A percentile compares a stretch with the other conserved stretches of the same genome.
Conservation (phyloP, 169 alveolate genomes). For the Pseudocohnilembus persalinus region DNA sequence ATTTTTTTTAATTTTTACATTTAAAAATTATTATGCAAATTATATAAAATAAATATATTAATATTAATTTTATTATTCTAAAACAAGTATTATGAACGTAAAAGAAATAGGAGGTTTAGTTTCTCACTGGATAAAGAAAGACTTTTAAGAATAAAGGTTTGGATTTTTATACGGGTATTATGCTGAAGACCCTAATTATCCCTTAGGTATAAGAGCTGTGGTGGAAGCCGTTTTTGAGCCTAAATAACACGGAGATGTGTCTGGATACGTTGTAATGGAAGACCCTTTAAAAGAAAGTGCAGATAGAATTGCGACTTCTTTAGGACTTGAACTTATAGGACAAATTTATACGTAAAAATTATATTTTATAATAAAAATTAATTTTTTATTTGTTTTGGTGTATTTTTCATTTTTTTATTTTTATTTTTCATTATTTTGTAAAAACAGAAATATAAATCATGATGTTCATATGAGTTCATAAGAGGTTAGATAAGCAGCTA, state of each 20-base stretch:
- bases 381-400: no score
- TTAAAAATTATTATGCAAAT: no score
- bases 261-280: conserved; percentile 60
- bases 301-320: conserved; percentile 91
- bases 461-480: conserved; percentile 92
- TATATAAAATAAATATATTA: no score
- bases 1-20: no score
- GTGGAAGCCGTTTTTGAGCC: conserved; percentile 98
- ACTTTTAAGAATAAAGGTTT: conserved; percentile 92
- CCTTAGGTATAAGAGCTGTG: conserved; percentile 97
- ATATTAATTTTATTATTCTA: no score
- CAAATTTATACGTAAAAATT: not conserved
- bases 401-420: no score
- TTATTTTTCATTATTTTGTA: conserved; percentile 52
- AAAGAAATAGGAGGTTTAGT: conserved; percentile 94
- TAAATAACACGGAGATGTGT: conserved; percentile 89
- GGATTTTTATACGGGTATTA: conserved; percentile 98
- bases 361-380: no score
- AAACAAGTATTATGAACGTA: conserved; percentile 94
- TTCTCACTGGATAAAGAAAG: conserved; percentile 88
- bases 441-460: conserved; percentile 94
- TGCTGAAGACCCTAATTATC: conserved; percentile 95
- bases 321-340: conserved; percentile 96
- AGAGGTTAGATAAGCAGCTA: conserved; percentile 90
- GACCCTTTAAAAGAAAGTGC: conserved; percentile 79